Evolutionary conservation across 2,329 filamentous ascomycete genomes (phyloP).

Genomic region (Magnaporthales sp.): DNA sequence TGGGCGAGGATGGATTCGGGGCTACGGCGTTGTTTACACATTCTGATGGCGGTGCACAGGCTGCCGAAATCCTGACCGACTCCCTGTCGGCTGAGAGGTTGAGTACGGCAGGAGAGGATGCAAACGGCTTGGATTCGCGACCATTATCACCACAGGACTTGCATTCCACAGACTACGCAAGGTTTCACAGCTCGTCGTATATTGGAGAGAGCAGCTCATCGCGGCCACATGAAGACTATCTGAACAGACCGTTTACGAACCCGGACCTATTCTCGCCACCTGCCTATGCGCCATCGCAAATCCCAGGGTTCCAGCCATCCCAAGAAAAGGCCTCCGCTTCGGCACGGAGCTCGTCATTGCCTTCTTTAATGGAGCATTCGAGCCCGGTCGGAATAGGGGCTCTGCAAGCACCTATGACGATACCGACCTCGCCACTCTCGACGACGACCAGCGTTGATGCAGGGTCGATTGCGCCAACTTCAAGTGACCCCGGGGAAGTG

Average conservation of each 20-base stretch:
- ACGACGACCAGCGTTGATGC: slow-evolving; percentile 2
- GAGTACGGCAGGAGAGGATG: not conserved
- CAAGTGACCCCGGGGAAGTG: not conserved
- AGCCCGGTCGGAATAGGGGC: slow-evolving; percentile 7
- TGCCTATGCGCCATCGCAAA: slow-evolving; percentile 1
- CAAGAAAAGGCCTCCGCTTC: not conserved
- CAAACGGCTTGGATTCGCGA: not conserved
- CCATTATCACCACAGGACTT: not conserved
- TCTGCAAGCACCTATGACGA: not conserved
- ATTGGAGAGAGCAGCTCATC: not conserved
- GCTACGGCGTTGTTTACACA: slow-evolving; percentile 3
- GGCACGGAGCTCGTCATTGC: slow-evolving; percentile 6
- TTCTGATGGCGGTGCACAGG: slow-evolving; percentile 5
- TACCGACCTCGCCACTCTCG: not conserved
- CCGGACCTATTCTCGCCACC: slow-evolving; percentile 2
- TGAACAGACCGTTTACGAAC: not conserved
- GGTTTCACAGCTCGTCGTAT: not conserved
- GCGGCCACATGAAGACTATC: not conserved
- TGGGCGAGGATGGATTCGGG: not conserved
- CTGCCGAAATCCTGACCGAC: slow-evolving; percentile 5
- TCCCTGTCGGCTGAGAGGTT: slow-evolving; percentile 2
- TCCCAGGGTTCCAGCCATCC: not conserved
- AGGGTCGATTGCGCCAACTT: not conserved
- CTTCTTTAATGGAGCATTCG: slow-evolving; percentile 15
- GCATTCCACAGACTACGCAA: not conserved